Evolutionary conservation across 176 grass and related monocot genomes (phyloP), one percentile per base, ranked within the genome.

Genomic region (Carex scoparia): DNA sequence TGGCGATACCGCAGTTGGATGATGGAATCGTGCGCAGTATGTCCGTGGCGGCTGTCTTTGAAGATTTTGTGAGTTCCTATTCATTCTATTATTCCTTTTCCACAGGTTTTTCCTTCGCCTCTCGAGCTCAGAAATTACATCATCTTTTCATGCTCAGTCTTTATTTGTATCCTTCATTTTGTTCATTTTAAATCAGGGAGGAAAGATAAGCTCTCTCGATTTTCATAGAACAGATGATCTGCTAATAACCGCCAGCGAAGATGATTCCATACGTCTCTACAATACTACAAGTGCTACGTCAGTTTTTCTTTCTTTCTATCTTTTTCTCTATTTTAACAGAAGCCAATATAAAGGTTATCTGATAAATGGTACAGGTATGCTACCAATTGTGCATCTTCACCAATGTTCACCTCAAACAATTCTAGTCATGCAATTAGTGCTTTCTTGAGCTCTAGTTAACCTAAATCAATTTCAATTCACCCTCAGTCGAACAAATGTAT

Each of bases 171-270:
- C 57, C 54, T 68, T 67, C 40, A 9, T 69, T 87, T 82, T 35
- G 18, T 85, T 10, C 66, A 75, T 75, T 23, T 32, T 61, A 58
- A 46, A 38, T 81, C 84, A 98, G 93, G 79, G 33, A 30, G 96
- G 96, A 63, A 98, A 93, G 83, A 95, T 98, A 85, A 98, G 70
- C 88, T 98, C 88, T 87, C 85, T 95, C 40, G 96, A 98, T 63
- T 98, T 99, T 87, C 96, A 99, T 85, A 88, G 96, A 65, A 92
- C 88, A 79, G 96, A 99, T 61, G 96, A 99, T 58, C 89, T 99
- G 10, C 90, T 99, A 31, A 76, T 94, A 73, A 99, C 91, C 62
- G 89, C 96, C 18, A 90, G 96, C 74, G 93, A 94, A 58, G 96
- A 99, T 87, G 93, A 99, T 65, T 95, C 96, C 51, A 85, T 99